Base-by-base conservation (phyloP, 169 alveolate species). In the Babesia gibsoni region DNA sequence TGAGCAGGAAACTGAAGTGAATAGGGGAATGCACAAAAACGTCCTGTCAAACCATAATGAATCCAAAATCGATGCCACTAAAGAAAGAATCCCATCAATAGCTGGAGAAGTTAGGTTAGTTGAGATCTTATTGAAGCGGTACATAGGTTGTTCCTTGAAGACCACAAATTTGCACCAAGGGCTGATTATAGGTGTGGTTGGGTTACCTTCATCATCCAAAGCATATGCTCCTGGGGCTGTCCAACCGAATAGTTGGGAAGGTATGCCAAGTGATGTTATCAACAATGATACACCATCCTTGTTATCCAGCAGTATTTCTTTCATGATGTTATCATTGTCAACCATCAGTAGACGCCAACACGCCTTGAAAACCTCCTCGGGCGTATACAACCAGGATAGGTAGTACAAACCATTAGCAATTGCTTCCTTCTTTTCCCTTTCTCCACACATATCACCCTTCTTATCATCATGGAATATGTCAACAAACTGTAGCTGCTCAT, bases 91-190 rank as follows among this genome's bases (percentile, higher is more conserved):
- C 1, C 87, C 87, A 41, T 78, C 87, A 0, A 78, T 37, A 0
- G 70, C 73, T 16, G 74, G 57, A 16, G 87, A 66, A 0, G 74
- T 78, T 20, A 63, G 10, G 27, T 61, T 43, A 5, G 87, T 58
- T 4, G 54, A 25, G n/a, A 68, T 45, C 18, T 73, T 39, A 50
- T 54, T 52, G 25, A 66, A 39, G 36, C 78, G 49, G 22, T 66
- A 36, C 37, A 42, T 4, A 43, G 32, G 27, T 20, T 56, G 68
- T 18, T 66, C 59, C 30, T 52, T 25, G 50, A 67, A 66, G 0
- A 53, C 27, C 43, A 75, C 73, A 46, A 75, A 75, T 33, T 64
- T 75, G 36, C 84, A 75, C 84, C 84, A 75, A 9, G 84, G 84
- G 45, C 70, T 59, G 30, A 63, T 16, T n/a, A 66, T 49, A 4